Evolutionary conservation across 2,329 filamentous ascomycete species (phyloP).

Genomic region (Aspergillus clavatus): DNA sequence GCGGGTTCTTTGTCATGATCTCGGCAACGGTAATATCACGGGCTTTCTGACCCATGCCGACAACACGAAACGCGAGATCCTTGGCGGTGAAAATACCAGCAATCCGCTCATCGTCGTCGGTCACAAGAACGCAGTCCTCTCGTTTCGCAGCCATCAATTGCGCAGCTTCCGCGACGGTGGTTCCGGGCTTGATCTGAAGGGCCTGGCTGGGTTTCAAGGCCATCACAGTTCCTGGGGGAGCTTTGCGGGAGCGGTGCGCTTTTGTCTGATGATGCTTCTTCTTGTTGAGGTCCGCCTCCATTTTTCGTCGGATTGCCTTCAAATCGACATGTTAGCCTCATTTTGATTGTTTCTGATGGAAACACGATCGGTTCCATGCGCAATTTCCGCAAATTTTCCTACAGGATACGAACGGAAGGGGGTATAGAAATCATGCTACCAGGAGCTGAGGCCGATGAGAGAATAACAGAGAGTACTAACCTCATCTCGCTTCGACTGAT

Average conservation of each 20-base stretch:
- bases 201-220: slow-evolving; percentile 92
- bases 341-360: neutral
- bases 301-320: slow-evolving; percentile 91
- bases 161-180: slow-evolving; percentile 90
- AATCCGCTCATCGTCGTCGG: slow-evolving; percentile 95
- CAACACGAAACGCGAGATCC: slow-evolving; percentile 94
- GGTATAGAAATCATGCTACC: neutral
- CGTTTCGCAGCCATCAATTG: slow-evolving; percentile 98
- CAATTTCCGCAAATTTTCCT: too few relatives aligned
- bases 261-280: slow-evolving; percentile 80
- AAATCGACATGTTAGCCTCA: neutral
- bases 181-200: slow-evolving; percentile 93
- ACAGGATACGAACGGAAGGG: neutral
- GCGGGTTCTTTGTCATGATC: slow-evolving; percentile 99
- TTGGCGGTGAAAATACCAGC: slow-evolving; percentile 99
- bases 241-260: slow-evolving; percentile 82
- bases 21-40: slow-evolving; percentile 88
- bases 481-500: slow-evolving; percentile 97
- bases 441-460: neutral
- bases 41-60: slow-evolving; percentile 84
- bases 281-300: slow-evolving; percentile 96
- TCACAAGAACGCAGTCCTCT: slow-evolving; percentile 96
- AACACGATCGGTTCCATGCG: too few relatives aligned
- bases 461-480: slow-evolving; percentile 44
- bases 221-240: slow-evolving; percentile 90